Evolutionary conservation across 2,329 filamentous ascomycete genomes (phyloP).

Genomic region (Penicillium brasilianum): DNA sequence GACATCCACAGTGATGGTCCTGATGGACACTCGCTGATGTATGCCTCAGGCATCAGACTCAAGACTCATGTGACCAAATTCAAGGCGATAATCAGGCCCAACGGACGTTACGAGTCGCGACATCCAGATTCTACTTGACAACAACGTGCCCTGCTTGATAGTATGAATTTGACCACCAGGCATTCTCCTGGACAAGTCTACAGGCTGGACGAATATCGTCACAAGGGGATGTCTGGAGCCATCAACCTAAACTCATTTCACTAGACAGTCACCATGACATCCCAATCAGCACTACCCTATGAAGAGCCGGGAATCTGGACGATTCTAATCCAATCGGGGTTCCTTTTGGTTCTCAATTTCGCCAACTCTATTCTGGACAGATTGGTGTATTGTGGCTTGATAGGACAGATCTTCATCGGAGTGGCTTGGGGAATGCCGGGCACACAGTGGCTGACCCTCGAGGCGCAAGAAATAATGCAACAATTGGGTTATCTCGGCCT

Average conservation of each 20-base stretch:
- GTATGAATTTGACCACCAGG: background rate
- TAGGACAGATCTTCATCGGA: slow-evolving; percentile 74
- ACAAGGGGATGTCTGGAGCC: background rate
- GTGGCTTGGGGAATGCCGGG: slow-evolving; percentile 73
- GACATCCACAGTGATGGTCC: background rate
- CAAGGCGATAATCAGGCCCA: background rate
- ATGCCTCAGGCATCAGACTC: background rate
- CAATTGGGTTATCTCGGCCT: slow-evolving; percentile 74
- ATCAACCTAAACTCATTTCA: background rate
- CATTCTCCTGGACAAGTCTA: background rate
- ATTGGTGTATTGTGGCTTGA: slow-evolving; percentile 69
- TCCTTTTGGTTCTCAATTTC: slow-evolving; percentile 67
- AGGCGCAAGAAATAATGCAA: slow-evolving; percentile 61
- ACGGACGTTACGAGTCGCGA: background rate
- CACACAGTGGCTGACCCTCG: slow-evolving; percentile 60
- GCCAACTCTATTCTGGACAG: slow-evolving; percentile 63
- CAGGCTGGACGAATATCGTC: background rate
- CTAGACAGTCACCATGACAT: background rate
- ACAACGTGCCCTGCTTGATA: background rate
- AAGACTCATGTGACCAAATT: background rate
- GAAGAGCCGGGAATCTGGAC: slow-evolving; percentile 65
- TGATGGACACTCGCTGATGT: background rate
- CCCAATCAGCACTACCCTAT: slow-evolving; percentile 50
- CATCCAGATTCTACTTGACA: background rate
- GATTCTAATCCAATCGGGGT: slow-evolving; percentile 65